Evolutionary conservation across 2,329 filamentous ascomycete genomes (phyloP), one percentile per base, ranked within the genome.

Genomic region (Trichoderma brevicompactum): DNA sequence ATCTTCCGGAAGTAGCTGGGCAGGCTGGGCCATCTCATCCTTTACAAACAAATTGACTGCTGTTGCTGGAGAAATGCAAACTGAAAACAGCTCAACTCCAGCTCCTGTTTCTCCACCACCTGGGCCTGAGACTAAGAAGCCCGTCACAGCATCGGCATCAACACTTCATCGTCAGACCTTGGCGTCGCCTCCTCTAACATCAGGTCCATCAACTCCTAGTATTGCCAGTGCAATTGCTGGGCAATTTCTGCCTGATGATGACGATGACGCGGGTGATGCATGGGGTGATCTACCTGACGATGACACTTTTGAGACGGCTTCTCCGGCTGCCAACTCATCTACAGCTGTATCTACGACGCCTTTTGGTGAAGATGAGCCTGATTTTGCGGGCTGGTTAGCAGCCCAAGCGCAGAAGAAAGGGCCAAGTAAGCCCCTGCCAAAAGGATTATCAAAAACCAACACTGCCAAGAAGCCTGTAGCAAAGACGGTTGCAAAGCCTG

Each of bases 21-120:
- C 95, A 1, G 95, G 95, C 12, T 99, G 95, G 95, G 95, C 95
- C 1, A 97, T 99, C 63, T 98, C 95, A 0, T 97, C 93, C 1
- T 99, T 99, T 75, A 98, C 95, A 2, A 98, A 98, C 78, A 97
- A 97, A 73, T 77, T 98, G 12, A 89, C 92, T 1, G 80, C 91
- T 0, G 93, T 92, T 0, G 90, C 90, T 8, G 95, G 95, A 17
- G 91, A 97, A 65, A 99, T 99, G 68, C 84, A 94, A 73, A 80
- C 83, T 17, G 78, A 81, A 61, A 83, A 83, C 67, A 79, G 79
- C 41, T 75, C 78, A 2, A 72, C 80, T 3, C 72, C 78, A 0
- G 78, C 78, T 13, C 80, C 80, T 28, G 74, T 78, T 2, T 70
- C 73, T 0, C 75, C 78, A 12, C 77, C 80, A 40, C 82, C 80